Conservation (phyloP, 2,329 filamentous ascomycete species). For the Cladorrhinum sp. region DNA sequence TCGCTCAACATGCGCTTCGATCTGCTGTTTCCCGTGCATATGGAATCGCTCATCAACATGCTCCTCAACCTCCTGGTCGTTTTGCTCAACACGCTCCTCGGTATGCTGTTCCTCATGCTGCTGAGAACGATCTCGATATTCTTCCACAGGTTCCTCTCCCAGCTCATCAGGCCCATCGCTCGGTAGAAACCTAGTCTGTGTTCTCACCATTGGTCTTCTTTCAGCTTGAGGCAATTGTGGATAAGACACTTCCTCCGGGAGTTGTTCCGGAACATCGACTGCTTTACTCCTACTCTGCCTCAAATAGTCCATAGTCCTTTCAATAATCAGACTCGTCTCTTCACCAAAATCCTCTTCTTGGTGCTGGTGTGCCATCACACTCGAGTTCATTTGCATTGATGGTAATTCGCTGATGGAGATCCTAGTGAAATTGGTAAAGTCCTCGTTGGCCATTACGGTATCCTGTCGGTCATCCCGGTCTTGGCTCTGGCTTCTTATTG, state of each 20-base stretch:
- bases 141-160: neutral
- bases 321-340: slow-evolving; percentile 55
- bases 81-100: neutral
- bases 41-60: neutral
- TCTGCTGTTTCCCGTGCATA: too few relatives aligned
- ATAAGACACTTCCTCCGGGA: neutral
- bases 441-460: slow-evolving; percentile 40
- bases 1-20: neutral
- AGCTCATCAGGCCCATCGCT: neutral
- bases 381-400: slow-evolving; percentile 45
- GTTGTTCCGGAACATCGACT: neutral
- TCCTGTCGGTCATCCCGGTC: slow-evolving; percentile 39
- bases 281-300: slow-evolving; percentile 34
- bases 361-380: slow-evolving; percentile 29
- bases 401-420: slow-evolving; percentile 55
- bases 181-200: neutral
- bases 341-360: slow-evolving; percentile 47
- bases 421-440: slow-evolving; percentile 61
- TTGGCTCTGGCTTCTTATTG: slow-evolving; percentile 36
- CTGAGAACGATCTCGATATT: neutral
- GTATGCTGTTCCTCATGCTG: neutral
- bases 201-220: too few relatives aligned
- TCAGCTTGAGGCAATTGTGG: neutral
- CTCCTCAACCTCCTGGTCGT: neutral
- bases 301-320: slow-evolving; percentile 51